Base-by-base conservation (phyloP, 1,284 basidiomycete genomes). In the Phellinidium pouzarii region DNA sequence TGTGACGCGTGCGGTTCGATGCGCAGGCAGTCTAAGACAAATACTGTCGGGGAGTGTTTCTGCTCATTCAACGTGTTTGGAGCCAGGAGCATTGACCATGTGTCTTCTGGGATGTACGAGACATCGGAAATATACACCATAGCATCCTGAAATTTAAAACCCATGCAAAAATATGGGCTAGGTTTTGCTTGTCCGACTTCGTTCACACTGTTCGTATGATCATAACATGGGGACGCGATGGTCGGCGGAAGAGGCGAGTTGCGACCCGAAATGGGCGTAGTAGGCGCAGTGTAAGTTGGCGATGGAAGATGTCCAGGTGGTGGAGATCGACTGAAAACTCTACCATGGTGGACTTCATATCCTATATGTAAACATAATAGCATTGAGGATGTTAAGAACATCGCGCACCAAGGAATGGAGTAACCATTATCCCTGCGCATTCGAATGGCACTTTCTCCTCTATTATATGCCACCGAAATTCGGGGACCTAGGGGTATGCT, bases 391-490 rank as follows among this genome's bases (percentile, higher is more conserved):
- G 14, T 3, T 58, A 42, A 31, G 38, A 48, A 46, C 31, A 26
- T 36, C 9, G 62, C 74, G 58, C 56, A 82, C 84, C 84, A 59
- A 71, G 70, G 59, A 91, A 79, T 3, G 88, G 87, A 4, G 77
- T 81, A 22, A 91, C 68, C 29, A 66, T 63, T 52, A 89, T 73
- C 8, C 79, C 83, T 3, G 80, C 84, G 51, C 91, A 75, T 52
- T 84, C 75, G 58, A 90, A 87, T 1, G 80, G 73, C 23, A 76
- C 68, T 40, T 72, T 72, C 53, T 87, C 78, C 41, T 78, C 73
- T 59, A 91, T 81, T 50, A 88, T 79, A 60, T 90, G 87, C 84
- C 85, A 91, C 60, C 77, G 76, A 64, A 90, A 88, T 56, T 83
- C 78, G 3, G 86, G 85, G 23, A 89, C 80, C 85, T 89, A 57